Evolutionary conservation across 2,329 filamentous ascomycete genomes (phyloP).

Genomic region (Colletotrichum limetticola): DNA sequence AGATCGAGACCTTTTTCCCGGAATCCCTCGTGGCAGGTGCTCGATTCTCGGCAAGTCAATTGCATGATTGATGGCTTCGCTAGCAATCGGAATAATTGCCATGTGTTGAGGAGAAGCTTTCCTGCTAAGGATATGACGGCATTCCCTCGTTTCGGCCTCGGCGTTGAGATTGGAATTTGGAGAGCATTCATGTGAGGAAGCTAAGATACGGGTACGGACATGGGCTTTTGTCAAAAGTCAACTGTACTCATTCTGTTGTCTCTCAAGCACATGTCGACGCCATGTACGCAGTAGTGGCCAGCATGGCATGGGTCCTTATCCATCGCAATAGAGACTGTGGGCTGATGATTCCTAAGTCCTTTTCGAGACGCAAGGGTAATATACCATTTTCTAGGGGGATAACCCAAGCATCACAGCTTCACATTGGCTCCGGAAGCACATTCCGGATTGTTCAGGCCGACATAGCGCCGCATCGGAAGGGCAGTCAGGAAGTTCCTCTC

Average conservation of each 20-base stretch:
- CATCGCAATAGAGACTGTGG: not conserved
- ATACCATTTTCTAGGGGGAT: not conserved
- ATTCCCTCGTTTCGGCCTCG: not conserved
- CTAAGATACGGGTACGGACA: not conserved
- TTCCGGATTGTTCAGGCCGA: not conserved
- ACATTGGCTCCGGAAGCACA: not conserved
- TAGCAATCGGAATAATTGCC: not conserved
- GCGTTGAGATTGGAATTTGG: not conserved
- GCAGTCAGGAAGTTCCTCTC: not conserved
- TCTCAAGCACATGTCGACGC: not conserved
- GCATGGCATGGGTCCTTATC: not conserved
- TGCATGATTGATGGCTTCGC: not conserved
- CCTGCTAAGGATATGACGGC: not conserved
- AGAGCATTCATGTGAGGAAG: conserved; percentile 1
- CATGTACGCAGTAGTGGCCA: not conserved
- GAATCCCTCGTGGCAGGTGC: not conserved
- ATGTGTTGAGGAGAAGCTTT: not conserved
- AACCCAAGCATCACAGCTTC: not conserved
- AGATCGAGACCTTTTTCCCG: not conserved
- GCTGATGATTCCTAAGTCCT: not conserved
- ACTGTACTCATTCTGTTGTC: not conserved
- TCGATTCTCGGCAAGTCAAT: not conserved
- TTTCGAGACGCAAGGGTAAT: not conserved
- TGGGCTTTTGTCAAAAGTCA: not conserved
- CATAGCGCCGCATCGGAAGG: not conserved